phyloP scores from a whole-genome alignment of 2,329 filamentous ascomycete species.

The Bipolaris zeicola region DNA sequence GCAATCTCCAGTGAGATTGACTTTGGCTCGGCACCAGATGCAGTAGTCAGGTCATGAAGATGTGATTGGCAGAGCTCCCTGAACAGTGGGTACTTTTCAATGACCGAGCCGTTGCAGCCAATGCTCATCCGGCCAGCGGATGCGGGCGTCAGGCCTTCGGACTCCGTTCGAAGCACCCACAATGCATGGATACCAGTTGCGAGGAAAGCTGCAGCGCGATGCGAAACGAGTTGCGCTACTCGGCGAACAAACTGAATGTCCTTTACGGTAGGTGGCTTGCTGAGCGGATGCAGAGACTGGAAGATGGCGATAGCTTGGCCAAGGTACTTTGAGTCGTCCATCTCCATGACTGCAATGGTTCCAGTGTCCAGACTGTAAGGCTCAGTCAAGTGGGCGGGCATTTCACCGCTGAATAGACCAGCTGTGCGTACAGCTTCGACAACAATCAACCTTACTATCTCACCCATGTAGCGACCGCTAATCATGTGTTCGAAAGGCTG shows the following conservation, averaged over 20 bases:
- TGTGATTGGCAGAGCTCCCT: slow-evolving; percentile 65
- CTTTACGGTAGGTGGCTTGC: slow-evolving; percentile 50
- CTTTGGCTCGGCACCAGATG: slow-evolving; percentile 48
- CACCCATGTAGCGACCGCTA: slow-evolving; percentile 67
- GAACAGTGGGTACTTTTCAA: slow-evolving; percentile 78
- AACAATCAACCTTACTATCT: slow-evolving; percentile 66
- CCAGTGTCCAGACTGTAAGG: slow-evolving; percentile 65
- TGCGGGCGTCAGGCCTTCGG: slow-evolving; percentile 51
- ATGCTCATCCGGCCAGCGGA: slow-evolving; percentile 55
- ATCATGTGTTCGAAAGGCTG: slow-evolving; percentile 70
- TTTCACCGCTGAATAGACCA: slow-evolving; percentile 61
- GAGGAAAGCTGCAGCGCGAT: slow-evolving; percentile 66
- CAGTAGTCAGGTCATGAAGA: slow-evolving; percentile 62
- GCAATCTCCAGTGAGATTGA: slow-evolving; percentile 69
- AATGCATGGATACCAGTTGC: slow-evolving; percentile 67
- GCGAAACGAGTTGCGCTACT: slow-evolving; percentile 60
- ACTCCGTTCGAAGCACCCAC: slow-evolving; percentile 60
- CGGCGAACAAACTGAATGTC: slow-evolving; percentile 63
- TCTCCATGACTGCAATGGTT: slow-evolving; percentile 63
- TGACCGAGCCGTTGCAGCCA: slow-evolving; percentile 80
- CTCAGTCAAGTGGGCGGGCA: slow-evolving; percentile 61
- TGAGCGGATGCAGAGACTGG: slow-evolving; percentile 58
- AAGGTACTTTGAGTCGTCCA: slow-evolving; percentile 50
- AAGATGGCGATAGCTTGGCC: slow-evolving; percentile 54
- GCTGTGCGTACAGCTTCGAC: slow-evolving; percentile 63